Base-by-base conservation (phyloP, 2,329 filamentous ascomycete species). In the Byssoonygena ceratinophila region DNA sequence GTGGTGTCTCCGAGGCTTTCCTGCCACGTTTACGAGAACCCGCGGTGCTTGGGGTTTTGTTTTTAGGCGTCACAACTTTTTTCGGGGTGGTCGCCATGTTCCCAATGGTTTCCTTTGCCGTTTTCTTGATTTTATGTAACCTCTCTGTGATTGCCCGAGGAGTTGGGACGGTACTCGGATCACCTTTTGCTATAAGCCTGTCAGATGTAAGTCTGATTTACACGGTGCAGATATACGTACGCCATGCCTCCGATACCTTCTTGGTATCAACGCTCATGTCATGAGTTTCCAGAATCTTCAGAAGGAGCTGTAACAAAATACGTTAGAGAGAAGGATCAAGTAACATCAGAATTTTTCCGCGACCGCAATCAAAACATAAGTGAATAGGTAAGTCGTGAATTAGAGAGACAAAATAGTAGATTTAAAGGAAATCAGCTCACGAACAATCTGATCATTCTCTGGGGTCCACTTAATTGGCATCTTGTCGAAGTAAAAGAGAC, bases 211-310 rank as follows among this genome's bases (percentile, higher is more conserved):
- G 22, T 7, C 14, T 43, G 9, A 25, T 32, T 1, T 18, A 9
- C 12, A 16, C 9, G 16, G 29, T 6, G 18, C n/a, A 27, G 9
- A 23, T 34, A 32, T 3, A 63, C 67, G 58, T 65, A 71, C 68
- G 66, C 70, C 70, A 72, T 23, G 64, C 62, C 3, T 59, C 62
- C 1, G 68, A 62, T 4, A 72, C 62, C 6, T 60, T 63, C 18
- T 61, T 63, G 11, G 59, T 56, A 52, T 72, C 65, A 6, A 71
- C 60, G 3, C 51, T 60, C 2, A 72, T 27, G 0, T 68, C 58
- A 22, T 69, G 68, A 9, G 65, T 69, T 46, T 71, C 66, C 0
- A 72, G 56, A 25, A 72, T 68, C 29, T 69, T 71, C 1, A 70
- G 54, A 0, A 72, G 60, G 5, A 72, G 63, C 69, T 71, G 43